Percentiles rank a stretch among this genome's conserved stretches.
phyloP scores from a whole-genome alignment of 208 protist species.

The Acanthamoeba sp. region DNA sequence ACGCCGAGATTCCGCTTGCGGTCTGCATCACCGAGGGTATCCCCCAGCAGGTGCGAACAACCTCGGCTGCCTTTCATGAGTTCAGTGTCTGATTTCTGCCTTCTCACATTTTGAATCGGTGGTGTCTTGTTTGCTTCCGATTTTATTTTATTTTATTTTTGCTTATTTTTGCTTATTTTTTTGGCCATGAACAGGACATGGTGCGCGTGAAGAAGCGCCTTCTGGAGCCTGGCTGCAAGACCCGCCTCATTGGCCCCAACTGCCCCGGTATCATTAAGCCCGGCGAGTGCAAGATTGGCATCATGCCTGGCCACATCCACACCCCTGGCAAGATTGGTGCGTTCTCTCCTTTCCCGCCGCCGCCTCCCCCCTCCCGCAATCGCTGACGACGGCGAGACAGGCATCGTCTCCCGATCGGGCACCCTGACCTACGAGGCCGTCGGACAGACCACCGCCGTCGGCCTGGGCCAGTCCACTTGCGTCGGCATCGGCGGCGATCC shows the following conservation, averaged over 20 bases:
- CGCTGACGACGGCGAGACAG: no score
- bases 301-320: slow-evolving; percentile 99
- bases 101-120: no score
- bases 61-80: no score
- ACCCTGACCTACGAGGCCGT: slow-evolving; percentile 99
- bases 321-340: slow-evolving; percentile 97
- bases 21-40: slow-evolving; percentile 99
- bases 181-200: slow-evolving; percentile 88
- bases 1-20: slow-evolving; percentile 97
- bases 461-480: slow-evolving; percentile 97
- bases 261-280: slow-evolving; percentile 99
- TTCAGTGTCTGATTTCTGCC: no score
- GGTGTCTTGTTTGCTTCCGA: no score
- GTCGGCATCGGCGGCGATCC: slow-evolving; percentile 99
- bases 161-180: no score
- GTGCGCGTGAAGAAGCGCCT: slow-evolving; percentile 95
- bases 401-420: slow-evolving; percentile 98
- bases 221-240: slow-evolving; percentile 93
- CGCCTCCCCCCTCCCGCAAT: no score
- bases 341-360: not conserved
- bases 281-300: slow-evolving; percentile 99
- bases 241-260: slow-evolving; percentile 98
- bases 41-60: slow-evolving; percentile 97
- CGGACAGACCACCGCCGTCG: slow-evolving; percentile 96
- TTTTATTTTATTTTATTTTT: slow-evolving; percentile 10